These are phyloP conservation scores for Thecamonas trahens DNA, from an alignment of 78 protist genomes.

Conservation along the genomic window DNA sequence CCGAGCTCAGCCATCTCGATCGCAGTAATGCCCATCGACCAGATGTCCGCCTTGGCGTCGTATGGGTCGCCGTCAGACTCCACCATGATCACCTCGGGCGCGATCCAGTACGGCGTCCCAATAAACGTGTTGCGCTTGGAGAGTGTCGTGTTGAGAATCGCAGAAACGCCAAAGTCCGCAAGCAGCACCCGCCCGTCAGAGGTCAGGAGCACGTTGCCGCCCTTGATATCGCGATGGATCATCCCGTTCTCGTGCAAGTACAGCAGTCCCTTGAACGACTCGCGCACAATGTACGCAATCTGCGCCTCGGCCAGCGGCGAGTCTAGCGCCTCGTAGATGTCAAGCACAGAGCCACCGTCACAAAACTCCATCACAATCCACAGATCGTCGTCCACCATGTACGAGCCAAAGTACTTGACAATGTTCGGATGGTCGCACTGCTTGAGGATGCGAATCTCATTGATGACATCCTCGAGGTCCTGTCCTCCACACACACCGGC, in stretches of 20 bases:
- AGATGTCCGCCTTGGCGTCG: slow-evolving; percentile 78
- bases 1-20: slow-evolving; percentile 71
- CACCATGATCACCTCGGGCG: slow-evolving; percentile 84
- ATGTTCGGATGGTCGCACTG: slow-evolving; percentile 36
- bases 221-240: slow-evolving; percentile 91
- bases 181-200: slow-evolving; percentile 62
- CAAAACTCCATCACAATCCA: slow-evolving; percentile 86
- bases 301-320: slow-evolving; percentile 65
- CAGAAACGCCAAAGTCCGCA: slow-evolving; percentile 88
- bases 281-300: slow-evolving; percentile 62
- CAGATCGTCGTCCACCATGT: slow-evolving; percentile 41
- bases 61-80: too few species aligned
- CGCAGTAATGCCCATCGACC: slow-evolving; percentile 83
- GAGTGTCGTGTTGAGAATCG: slow-evolving; percentile 15
- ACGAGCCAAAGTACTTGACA: slow-evolving; percentile 52
- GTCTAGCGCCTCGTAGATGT: slow-evolving; percentile 37
- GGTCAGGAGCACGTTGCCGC: slow-evolving; percentile 79
- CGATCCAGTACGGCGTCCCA: slow-evolving; percentile 94
- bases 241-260: slow-evolving; percentile 44
- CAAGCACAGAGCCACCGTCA: slow-evolving; percentile 77
- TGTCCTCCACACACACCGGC: too few species aligned
- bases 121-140: slow-evolving; percentile 56
- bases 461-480: slow-evolving; percentile 43
- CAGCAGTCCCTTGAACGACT: slow-evolving; percentile 50
- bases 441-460: slow-evolving; percentile 61